Base-by-base conservation (phyloP, 257 asterid genomes). In the Solanum etuberosum region DNA sequence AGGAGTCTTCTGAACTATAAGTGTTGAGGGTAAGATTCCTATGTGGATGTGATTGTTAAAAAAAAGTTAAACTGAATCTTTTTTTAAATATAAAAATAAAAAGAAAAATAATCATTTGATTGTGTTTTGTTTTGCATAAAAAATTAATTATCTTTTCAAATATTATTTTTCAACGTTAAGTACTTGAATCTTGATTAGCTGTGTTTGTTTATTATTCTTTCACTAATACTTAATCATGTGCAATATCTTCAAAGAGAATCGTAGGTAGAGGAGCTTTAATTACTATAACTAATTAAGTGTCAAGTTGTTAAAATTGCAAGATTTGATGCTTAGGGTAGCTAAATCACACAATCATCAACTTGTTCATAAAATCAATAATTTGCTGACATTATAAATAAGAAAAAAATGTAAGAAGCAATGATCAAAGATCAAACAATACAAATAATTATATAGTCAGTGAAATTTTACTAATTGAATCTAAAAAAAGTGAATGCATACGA, bases 181-280 rank as follows among this genome's bases (percentile, higher is more conserved):
- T 32, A 32, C 38, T 43, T 78, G 16, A 78, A 42, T 43, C n/a
- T 77, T 42, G 61, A 77, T 77, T 80, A 15, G 67, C 27, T 8
- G 38, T 80, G 40, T 46, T 80, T 80, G 42, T 48, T 81, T 81
- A 29, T 80, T 78, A 78, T 43, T 16, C 37, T 25, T 25, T 43
- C 67, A 48, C 29, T 46, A 46, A 78, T 43, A 78, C 67, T 80
- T 46, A 80, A 43, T 73, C 48, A 43, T 27, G 67, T 80, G 67
- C 85, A 80, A 46, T 80, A 42, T 46, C 85, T 46, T 80, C 42
- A 80, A 18, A 80, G 85, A 80, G 42, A 29, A 27, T 80, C 29
- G 35, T 80, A 80, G 85, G 14, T 43, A 46, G 32, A 81, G 85
- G 67, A 48, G 68, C 42, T 29, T 81, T 80, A 80, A 38, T 38